Base-by-base conservation (phyloP, 2,329 filamentous ascomycete genomes). In the Epichloe bromicola region DNA sequence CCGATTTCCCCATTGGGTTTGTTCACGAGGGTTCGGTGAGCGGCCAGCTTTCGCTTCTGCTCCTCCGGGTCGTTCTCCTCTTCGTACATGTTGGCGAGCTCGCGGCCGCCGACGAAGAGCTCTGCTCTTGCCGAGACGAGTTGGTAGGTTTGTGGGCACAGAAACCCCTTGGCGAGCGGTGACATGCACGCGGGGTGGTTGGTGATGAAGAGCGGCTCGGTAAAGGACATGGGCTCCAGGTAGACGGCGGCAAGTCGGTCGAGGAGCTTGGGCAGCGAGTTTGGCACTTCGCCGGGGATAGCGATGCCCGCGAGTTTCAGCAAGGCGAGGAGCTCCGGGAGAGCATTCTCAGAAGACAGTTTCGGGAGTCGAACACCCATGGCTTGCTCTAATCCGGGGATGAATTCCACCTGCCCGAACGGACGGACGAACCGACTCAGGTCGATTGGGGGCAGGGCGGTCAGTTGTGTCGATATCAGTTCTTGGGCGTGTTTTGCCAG, bases 81-180 rank as follows among this genome's bases (percentile, higher is more conserved):
- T 66, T 98, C 93, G 66, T 98, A 98, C 72, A 91, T 94, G 67
- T 98, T 98, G 54, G 91, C 88, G 34, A 95, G 76, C 64, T 98
- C 93, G 50, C 81, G 80, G 40, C 85, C 82, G 47, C 80, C 71
- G 55, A 94, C 79, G 68, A 95, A 95, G 20, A 95, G 78, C 67
- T 96, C 90, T 0, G 86, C 87, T 5, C 90, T 83, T 1, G 88
- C 86, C 1, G 88, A 85, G 1, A 95, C 81, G 8, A 78, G 67
- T 63, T 96, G 90, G 14, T 75, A 73, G 0, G 83, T 84, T 8
- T 62, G 66, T 0, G 80, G 77, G 63, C 89, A 88, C 19, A 74
- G 61, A 68, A 88, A 95, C 49, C 86, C 89, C 71, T 97, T 97
- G 23, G 90, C 82, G 7, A 98, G 78, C 0, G 93, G 93, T 0